Evolutionary conservation across 148 eudicot genomes (phyloP).

Genomic region (Persicaria maculosa): DNA sequence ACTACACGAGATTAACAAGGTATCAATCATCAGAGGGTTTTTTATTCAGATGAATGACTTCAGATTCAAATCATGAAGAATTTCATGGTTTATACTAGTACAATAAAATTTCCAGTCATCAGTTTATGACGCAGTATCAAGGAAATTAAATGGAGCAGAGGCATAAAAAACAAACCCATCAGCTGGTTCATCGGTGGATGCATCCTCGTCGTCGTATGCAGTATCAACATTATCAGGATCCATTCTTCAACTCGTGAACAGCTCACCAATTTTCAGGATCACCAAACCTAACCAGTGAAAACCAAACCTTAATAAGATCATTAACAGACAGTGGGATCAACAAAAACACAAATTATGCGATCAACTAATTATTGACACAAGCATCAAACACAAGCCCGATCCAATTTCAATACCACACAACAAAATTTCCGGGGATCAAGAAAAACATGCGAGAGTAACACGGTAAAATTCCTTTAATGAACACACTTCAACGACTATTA

Average conservation of each 20-base stretch:
- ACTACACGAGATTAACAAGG: neutral
- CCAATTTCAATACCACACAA: neutral
- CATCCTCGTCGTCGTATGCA: conserved; percentile 22
- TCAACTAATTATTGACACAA: neutral
- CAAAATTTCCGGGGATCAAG: neutral
- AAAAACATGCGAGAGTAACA: neutral
- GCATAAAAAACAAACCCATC: conserved; percentile 25
- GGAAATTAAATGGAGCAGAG: neutral
- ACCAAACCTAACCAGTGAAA: neutral
- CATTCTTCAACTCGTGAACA: conserved; percentile 18
- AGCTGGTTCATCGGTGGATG: conserved; percentile 19
- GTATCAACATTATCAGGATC: conserved; percentile 29
- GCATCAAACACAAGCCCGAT: neutral
- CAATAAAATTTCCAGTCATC: neutral
- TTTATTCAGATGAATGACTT: neutral
- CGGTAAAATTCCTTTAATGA: neutral
- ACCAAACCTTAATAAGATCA: neutral
- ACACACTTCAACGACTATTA: neutral
- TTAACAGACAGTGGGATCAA: neutral
- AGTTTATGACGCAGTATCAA: neutral
- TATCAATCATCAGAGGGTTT: neutral
- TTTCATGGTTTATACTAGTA: neutral
- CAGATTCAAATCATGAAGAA: neutral
- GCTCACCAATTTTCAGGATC: neutral
- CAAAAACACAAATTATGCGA: neutral